Evolutionary conservation across 176 grass and related monocot species (phyloP), one percentile per base, ranked within the genome.

Genomic region (Cenchrus purpureus): DNA sequence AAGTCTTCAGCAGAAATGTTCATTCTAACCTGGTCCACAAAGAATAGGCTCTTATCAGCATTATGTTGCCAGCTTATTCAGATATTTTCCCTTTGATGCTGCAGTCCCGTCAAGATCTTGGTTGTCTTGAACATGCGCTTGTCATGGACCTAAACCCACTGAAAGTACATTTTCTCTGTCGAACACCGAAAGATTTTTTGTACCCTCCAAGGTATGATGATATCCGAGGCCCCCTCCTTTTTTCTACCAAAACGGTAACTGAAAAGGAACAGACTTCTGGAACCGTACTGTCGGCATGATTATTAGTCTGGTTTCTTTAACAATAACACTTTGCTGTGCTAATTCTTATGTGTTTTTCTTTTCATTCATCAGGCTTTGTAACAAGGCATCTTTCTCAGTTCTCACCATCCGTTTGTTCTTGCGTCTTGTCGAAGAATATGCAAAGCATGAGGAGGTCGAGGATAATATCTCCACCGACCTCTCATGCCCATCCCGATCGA

Each of bases 391-490:
- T 56, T 54, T 75, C 51, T 34, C 50, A 75, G 37, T 54, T 75
- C 51, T 34, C 50, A 75, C 50, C 72, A 56, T 37, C 51, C 8
- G 37, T 55, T 37, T 19, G 51, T 11, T 20, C 8, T 3, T 6
- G 8, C 54, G 71, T 53, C 71, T 34, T 34, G 48, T 74, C 49
- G 25, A 74, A 74, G 6, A 74, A 32, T 34, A 34, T 54, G 50
- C 71, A 16, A 16, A 65, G 60, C 60, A 79, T 20, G 14, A 65
- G 37, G 37, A 40, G 37, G 37, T 40, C 37, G 37, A 40, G 28
- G 77, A 80, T 67, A 80, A 77, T 67, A 67, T 67, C 60, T 50
- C 31, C 12, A 40, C 63, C 31, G 16, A 68, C 53, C 37, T 17
- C 16, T 25, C 16, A 19, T 70, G 83, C 55, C 53, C 14, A 73